Evolutionary conservation across 2,329 filamentous ascomycete genomes (phyloP).

Genomic region (Xylariaceae sp.): DNA sequence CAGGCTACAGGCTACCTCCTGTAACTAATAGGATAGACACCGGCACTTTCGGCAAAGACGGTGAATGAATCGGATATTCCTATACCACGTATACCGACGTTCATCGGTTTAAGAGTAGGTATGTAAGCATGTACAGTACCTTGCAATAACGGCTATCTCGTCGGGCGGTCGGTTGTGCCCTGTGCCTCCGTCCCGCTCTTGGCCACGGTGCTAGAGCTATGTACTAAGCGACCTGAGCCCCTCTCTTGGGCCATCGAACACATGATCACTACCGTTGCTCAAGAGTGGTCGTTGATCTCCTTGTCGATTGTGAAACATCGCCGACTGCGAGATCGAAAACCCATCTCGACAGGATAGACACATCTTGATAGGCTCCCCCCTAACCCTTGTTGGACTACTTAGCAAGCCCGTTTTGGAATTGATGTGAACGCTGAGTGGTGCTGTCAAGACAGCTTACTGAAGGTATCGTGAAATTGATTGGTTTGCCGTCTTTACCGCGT

Average conservation of each 20-base stretch:
- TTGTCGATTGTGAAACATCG: conserved; percentile 20
- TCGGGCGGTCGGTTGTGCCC: conserved; percentile 14
- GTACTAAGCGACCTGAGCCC: conserved; percentile 21
- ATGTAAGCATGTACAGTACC: conserved; percentile 7
- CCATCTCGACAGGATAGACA: conserved; percentile 22
- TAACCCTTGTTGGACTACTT: conserved; percentile 21
- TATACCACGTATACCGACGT: no score
- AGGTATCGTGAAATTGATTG: conserved; percentile 26
- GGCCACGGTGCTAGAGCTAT: conserved; percentile 16
- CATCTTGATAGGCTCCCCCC: conserved; percentile 24
- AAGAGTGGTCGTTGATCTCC: conserved; percentile 24
- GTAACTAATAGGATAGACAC: conserved; percentile 22
- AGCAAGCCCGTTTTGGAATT: conserved; percentile 23
- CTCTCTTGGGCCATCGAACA: conserved; percentile 24
- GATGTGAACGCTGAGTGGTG: conserved; percentile 26
- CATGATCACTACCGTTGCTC: conserved; percentile 22
- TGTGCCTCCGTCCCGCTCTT: conserved; percentile 15
- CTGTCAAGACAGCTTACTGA: conserved; percentile 21
- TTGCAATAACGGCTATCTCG: conserved; percentile 10
- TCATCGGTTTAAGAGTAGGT: conserved; percentile 3
- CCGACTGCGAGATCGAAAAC: conserved; percentile 26
- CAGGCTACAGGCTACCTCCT: conserved; percentile 26
- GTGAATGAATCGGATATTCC: conserved; percentile 16
- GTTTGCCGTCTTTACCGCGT: conserved; percentile 19
- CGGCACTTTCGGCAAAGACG: conserved; percentile 27